A percentile compares a stretch with the other conserved stretches of the same genome.
Conservation (phyloP, 129 eudicot genomes). For the Escallonia rubra region DNA sequence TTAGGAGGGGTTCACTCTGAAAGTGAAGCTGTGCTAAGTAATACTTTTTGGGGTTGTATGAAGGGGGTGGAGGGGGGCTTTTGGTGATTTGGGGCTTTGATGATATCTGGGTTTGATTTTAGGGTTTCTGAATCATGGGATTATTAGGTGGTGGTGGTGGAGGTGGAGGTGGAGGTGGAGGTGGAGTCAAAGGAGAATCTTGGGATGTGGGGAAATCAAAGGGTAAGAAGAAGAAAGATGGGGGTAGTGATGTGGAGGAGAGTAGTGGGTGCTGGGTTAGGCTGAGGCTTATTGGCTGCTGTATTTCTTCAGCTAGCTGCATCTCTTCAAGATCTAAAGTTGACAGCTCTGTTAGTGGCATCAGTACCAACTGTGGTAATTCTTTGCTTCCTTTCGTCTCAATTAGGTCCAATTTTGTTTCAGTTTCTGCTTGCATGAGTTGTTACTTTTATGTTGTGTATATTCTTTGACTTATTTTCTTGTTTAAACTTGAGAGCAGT, state of each 20-base stretch:
- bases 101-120: conserved; percentile 40
- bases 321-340: conserved; percentile 55
- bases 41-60: conserved; percentile 5
- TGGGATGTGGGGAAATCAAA: conserved; percentile 68
- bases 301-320: conserved; percentile 13
- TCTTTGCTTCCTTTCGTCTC: background rate
- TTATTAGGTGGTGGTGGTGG: conserved; percentile 15
- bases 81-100: conserved; percentile 33
- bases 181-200: conserved; percentile 53
- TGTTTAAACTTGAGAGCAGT: background rate
- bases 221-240: conserved; percentile 52
- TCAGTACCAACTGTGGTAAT: conserved; percentile 72
- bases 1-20: conserved; percentile 5
- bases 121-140: conserved; percentile 64
- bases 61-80: background rate
- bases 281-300: conserved; percentile 70
- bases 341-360: conserved; percentile 87
- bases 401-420: background rate
- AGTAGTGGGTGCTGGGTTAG: conserved; percentile 71
- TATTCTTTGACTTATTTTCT: background rate
- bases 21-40: background rate
- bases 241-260: conserved; percentile 30
- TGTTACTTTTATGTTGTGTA: background rate
- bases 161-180: conserved; percentile 41
- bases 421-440: background rate